Conservation (phyloP, 805 yeast genomes). For the Scheffersomyces amazonensis region DNA sequence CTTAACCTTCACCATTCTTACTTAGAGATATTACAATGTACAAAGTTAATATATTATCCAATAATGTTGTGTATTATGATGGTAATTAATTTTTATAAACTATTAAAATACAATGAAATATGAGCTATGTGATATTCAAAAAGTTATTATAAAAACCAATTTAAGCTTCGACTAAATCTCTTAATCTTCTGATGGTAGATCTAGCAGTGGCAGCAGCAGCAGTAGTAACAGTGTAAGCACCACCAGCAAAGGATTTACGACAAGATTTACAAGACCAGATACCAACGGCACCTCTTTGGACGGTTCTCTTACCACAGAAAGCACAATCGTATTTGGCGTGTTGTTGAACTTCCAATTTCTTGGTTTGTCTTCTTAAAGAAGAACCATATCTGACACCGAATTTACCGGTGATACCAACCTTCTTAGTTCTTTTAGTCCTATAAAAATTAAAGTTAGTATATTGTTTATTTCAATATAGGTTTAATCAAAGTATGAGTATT, state of each 20-base stretch:
- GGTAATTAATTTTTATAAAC: too few relatives aligned
- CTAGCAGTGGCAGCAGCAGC: slow-evolving; percentile 99
- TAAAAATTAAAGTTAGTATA: slow-evolving; percentile 39
- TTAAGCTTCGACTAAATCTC: slow-evolving; percentile 99
- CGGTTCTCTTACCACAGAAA: slow-evolving; percentile 99
- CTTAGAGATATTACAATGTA: too few relatives aligned
- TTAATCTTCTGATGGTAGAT: slow-evolving; percentile 99
- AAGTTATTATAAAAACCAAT: slow-evolving; percentile 19
- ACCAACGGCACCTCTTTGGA: slow-evolving; percentile 97
- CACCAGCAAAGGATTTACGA: slow-evolving; percentile 98
- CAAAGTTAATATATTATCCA: too few relatives aligned
- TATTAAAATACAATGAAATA: too few relatives aligned
- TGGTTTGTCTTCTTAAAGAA: slow-evolving; percentile 99
- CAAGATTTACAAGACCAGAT: slow-evolving; percentile 98
- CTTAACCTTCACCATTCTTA: too few relatives aligned
- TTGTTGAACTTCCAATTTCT: slow-evolving; percentile 98
- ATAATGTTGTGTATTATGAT: too few relatives aligned
- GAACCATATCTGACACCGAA: slow-evolving; percentile 99
- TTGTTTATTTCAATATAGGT: too few relatives aligned
- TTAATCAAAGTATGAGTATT: too few relatives aligned
- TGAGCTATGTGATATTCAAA: too few relatives aligned
- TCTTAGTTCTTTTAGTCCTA: slow-evolving; percentile 99
- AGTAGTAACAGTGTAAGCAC: slow-evolving; percentile 99
- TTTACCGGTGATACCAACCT: slow-evolving; percentile 99
- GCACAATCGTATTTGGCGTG: slow-evolving; percentile 99